These are phyloP conservation scores for Cymbopogon flexuosus DNA, from an alignment of 202 grass and related monocot genomes.

Conservation along the genomic window DNA sequence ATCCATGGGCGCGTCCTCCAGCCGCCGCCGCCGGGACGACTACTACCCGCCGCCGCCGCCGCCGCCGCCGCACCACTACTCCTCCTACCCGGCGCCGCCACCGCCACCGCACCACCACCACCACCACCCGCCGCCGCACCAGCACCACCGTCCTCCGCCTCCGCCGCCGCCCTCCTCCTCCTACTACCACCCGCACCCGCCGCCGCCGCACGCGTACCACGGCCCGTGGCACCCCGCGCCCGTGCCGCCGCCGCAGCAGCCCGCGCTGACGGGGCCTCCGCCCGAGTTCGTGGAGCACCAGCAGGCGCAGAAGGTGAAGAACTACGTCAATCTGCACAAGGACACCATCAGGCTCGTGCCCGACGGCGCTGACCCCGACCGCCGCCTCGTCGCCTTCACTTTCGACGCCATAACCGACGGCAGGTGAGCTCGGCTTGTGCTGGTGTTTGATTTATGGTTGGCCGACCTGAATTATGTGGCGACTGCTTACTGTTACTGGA, in stretches of 20 bases:
- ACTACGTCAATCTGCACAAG: constrained; percentile 87
- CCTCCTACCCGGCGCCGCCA: constrained; percentile 24
- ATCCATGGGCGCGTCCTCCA: constrained; percentile 47
- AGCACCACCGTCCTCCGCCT: constrained; percentile 23
- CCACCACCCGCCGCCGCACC: constrained; percentile 6
- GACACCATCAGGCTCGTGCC: constrained; percentile 66
- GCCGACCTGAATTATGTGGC: too few species aligned
- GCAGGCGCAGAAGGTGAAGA: constrained; percentile 83
- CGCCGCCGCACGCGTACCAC: constrained; percentile 42
- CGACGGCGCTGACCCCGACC: constrained; percentile 51
- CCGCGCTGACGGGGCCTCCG: constrained; percentile 31
- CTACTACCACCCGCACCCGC: constrained; percentile 34
- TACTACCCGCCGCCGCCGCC: constrained; percentile 34
- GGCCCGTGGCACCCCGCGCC: constrained; percentile 38
- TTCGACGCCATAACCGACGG: constrained; percentile 77
- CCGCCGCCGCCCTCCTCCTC: constrained; percentile 25
- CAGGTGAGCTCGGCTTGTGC: constrained; percentile 30
- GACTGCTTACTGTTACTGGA: background rate
- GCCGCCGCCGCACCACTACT: constrained; percentile 37
- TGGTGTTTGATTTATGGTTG: too few species aligned
- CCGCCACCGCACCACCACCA: background rate
- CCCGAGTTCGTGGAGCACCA: constrained; percentile 67
- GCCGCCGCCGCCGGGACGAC: constrained; percentile 53
- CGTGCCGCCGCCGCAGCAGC: constrained; percentile 28
- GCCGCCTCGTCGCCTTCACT: constrained; percentile 71